Conservation (phyloP, 2,329 filamentous ascomycete genomes). For the Curvularia verruculosa region DNA sequence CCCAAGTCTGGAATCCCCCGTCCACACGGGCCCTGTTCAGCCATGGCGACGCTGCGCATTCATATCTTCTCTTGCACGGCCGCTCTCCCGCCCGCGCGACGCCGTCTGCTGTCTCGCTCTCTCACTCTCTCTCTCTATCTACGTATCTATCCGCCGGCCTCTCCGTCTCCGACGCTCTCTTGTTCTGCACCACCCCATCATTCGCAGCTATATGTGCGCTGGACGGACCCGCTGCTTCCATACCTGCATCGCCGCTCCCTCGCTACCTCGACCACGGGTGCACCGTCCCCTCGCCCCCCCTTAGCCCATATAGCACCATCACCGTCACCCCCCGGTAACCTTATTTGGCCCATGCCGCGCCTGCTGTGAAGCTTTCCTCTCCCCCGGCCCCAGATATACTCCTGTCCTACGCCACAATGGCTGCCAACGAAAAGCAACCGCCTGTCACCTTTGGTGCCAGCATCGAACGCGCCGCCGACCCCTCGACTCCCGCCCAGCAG, state of each 20-base stretch:
- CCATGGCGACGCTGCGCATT: conserved; percentile 18
- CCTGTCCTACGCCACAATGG: conserved; percentile 32
- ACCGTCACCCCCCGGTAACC: background rate
- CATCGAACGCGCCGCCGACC: conserved; percentile 42
- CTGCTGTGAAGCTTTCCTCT: conserved; percentile 3
- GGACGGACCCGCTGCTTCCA: conserved; percentile 4
- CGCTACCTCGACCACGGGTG: background rate
- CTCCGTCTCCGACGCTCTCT: conserved; percentile 7
- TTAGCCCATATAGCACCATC: background rate
- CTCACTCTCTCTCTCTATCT: conserved; percentile 14
- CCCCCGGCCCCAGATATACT: conserved; percentile 1
- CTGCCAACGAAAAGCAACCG: conserved; percentile 38
- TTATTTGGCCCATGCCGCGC: background rate
- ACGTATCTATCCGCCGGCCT: no score
- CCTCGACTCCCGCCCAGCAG: conserved; percentile 17
- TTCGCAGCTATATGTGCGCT: conserved; percentile 2
- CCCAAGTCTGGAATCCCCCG: conserved; percentile 21
- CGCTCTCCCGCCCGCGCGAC: conserved; percentile 12
- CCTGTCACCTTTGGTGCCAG: conserved; percentile 53
- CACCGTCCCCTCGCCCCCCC: background rate
- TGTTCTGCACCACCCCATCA: background rate
- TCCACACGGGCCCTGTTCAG: conserved; percentile 28
- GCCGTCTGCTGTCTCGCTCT: conserved; percentile 9
- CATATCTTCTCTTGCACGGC: conserved; percentile 21
- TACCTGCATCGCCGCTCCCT: background rate